Evolutionary conservation across 805 yeast species (phyloP).

Genomic region (Wickerhamiella brachini): DNA sequence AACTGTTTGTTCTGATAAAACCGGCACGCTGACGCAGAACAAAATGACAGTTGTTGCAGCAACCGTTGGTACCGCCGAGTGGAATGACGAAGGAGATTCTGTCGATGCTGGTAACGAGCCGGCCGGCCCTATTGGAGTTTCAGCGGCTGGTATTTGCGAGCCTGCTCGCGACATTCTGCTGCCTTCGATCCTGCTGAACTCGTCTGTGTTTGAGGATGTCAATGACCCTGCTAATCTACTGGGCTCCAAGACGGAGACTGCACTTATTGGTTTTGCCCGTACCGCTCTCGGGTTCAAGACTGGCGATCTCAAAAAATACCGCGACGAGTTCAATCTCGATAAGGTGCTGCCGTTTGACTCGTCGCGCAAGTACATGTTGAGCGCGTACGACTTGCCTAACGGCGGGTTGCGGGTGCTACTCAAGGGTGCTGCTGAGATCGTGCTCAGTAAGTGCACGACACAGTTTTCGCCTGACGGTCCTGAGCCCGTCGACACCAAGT

Average conservation of each 20-base stretch:
- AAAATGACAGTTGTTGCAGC: conserved; percentile 83
- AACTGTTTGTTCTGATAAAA: conserved; percentile 91
- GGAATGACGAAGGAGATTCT: conserved; percentile 3
- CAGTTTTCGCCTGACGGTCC: background rate
- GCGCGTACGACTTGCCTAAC: conserved; percentile 39
- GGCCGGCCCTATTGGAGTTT: conserved; percentile 5
- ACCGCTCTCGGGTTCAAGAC: conserved; percentile 33
- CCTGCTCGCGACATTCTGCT: conserved; percentile 22
- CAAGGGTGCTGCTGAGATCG: conserved; percentile 93
- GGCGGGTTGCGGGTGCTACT: conserved; percentile 43
- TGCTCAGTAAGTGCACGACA: conserved; percentile 43
- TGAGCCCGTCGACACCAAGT: conserved; percentile 20
- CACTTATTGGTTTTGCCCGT: conserved; percentile 57
- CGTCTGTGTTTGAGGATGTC: conserved; percentile 70
- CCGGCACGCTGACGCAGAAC: conserved; percentile 93
- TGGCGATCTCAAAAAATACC: conserved; percentile 34
- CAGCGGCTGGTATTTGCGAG: conserved; percentile 6
- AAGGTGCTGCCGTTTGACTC: conserved; percentile 87
- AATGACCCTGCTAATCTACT: conserved; percentile 43
- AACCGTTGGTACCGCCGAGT: conserved; percentile 37
- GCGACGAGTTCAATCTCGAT: conserved; percentile 34
- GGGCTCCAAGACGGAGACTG: conserved; percentile 93
- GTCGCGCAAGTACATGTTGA: conserved; percentile 82
- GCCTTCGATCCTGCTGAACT: conserved; percentile 59
- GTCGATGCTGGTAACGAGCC: conserved; percentile 29